These are phyloP conservation scores for Trichoderma virens DNA, from an alignment of 495 filamentous ascomycete species.

Conservation along the genomic window DNA sequence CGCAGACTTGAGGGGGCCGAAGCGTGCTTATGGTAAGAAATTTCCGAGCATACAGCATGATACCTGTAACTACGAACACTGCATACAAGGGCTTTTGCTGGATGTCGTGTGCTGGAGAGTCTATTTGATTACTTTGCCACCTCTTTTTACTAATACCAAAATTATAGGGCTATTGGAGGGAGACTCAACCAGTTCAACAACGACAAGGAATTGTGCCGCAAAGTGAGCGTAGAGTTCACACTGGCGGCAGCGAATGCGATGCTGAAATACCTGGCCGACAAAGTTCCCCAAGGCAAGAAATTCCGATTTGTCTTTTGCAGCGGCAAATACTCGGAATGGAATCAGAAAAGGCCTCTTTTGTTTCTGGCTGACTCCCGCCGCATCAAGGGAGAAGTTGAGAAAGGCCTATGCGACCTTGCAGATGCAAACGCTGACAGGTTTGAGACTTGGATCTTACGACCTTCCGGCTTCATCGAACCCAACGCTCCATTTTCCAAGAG, in stretches of 20 bases:
- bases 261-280: constrained; percentile 16
- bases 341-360: constrained; percentile 36
- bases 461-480: constrained; percentile 30
- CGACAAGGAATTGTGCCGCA: constrained; percentile 21
- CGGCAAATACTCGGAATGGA: constrained; percentile 38
- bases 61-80: no score
- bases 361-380: constrained; percentile 35
- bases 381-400: constrained; percentile 39
- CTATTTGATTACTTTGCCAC: neutral
- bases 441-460: constrained; percentile 24
- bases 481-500: constrained; percentile 23
- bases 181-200: constrained; percentile 20
- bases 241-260: constrained; percentile 36
- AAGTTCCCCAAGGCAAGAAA: constrained; percentile 21
- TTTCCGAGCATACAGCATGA: neutral
- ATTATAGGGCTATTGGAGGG: constrained; percentile 25
- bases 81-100: neutral
- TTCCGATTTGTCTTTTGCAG: constrained; percentile 48
- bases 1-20: constrained; percentile 39
- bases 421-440: constrained; percentile 22
- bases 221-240: constrained; percentile 39
- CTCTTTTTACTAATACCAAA: neutral
- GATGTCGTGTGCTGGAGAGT: neutral
- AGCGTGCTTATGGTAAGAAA: constrained; percentile 43
- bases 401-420: constrained; percentile 27